Base-by-base conservation (phyloP, 2,329 filamentous ascomycete species). In the Sarocladium oryzae region DNA sequence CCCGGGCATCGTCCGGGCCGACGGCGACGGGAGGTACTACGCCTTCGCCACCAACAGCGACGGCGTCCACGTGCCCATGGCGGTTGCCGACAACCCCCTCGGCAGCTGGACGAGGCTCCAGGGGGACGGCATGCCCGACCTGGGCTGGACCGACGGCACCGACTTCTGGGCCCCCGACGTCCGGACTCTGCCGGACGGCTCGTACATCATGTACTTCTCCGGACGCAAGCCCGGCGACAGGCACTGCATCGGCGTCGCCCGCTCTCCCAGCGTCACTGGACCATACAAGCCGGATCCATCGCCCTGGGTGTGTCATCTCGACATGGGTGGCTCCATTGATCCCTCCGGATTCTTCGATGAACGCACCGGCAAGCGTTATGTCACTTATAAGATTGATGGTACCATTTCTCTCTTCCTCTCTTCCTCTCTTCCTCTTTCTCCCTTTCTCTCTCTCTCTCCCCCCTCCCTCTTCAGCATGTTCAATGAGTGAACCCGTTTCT, bases 361-460 rank as follows among this genome's bases (percentile, higher is more conserved):
- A 10, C 72, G 75, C 38, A 66, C 62, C 18, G 77, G 77, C 26
- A 71, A 63, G 28, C 72, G 75, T 5, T 86, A 84, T 60, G 71
- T 86, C 4, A 66, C 78, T 9, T 87, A 83, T 69, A 87, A 86
- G 63, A 69, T 85, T 23, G 83, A 87, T 62, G 82, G 82, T 33
- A 86, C 85, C 11, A 9, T 11, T 5, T 8, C 7, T 8, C 20
- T 7, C 13, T 23, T 16, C 9, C n/a, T n/a, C n/a, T n/a, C n/a
- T n/a, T n/a, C n/a, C n/a, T n/a, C n/a, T n/a, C n/a, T n/a, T n/a
- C n/a, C n/a, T n/a, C n/a, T n/a, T n/a, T n/a, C n/a, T n/a, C n/a
- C n/a, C n/a, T n/a, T n/a, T n/a, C n/a, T n/a, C n/a, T n/a, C n/a
- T n/a, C n/a, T n/a, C n/a, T n/a, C n/a, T n/a, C n/a, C n/a, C n/a